Evolutionary conservation across 2,329 filamentous ascomycete genomes (phyloP), one percentile per base, ranked within the genome.

Genomic region (Bipolaris oryzae): DNA sequence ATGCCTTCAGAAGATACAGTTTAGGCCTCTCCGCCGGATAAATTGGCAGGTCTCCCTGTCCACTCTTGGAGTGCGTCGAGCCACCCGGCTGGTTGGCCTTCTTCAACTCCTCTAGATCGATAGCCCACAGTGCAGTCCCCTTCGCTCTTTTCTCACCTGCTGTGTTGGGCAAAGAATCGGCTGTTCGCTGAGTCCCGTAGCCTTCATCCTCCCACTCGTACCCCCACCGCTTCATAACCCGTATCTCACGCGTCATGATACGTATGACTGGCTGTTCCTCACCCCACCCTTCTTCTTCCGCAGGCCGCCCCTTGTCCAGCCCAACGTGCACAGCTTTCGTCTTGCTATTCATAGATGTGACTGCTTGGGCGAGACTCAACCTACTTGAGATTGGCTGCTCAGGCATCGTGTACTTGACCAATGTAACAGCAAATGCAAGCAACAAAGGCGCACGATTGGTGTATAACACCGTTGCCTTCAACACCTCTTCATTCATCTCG

Each of bases 391-490:
- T 81, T 3, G 92, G 92, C 72, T 96, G 92, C 63, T 90, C 88
- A 0, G 92, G 90, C 88, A 93, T 94, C 0, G 91, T 96, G 70
- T 89, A 87, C 43, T 89, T 88, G 44, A 96, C 73, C 46, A 94
- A 72, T 57, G 87, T 85, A 13, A 92, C 84, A 0, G 89, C 87
- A 74, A 96, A 96, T 0, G 91, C 91, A 5, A 96, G 81, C 1
- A 96, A 87, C 1, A 96, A 78, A 1, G 92, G 92, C 2, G 92
- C 92, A 37, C 92, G 83, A 68, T 96, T 96, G 0, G 91, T 95
- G 59, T 87, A 79, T 1, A 96, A 65, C 0, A 80, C 78, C 1
- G 85, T 84, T 1, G 77, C 74, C 13, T 80, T 78, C 4, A 96
- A 84, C 7, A 81, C 76, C 1, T 85, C 81, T 64, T 90, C 87